Conservation (phyloP, 2,329 filamentous ascomycete genomes). For the Ceratocystis variospora region DNA sequence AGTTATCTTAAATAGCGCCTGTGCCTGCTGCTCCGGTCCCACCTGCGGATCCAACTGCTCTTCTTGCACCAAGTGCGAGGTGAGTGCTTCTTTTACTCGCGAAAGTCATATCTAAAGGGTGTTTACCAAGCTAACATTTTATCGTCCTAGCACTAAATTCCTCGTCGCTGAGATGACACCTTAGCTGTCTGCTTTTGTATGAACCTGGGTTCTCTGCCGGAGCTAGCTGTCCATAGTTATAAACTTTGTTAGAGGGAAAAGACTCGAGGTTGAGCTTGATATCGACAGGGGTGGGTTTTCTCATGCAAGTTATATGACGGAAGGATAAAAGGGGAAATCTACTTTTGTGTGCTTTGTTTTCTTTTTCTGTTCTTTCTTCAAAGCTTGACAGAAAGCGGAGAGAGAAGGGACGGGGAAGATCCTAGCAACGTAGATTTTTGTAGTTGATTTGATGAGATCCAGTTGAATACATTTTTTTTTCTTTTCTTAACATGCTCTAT, state of each 20-base stretch:
- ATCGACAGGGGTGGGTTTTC: background rate
- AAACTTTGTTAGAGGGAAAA: background rate
- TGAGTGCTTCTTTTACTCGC: background rate
- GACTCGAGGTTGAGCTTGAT: background rate
- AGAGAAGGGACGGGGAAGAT: background rate
- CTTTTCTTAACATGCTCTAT: background rate
- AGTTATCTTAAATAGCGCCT: slow-evolving; percentile 10
- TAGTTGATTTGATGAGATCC: slow-evolving; percentile 5
- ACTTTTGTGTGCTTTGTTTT: background rate
- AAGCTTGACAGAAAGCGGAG: background rate
- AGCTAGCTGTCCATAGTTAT: background rate
- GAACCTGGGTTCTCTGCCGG: background rate
- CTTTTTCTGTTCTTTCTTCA: background rate
- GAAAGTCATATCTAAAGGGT: no score
- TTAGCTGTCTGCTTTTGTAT: background rate
- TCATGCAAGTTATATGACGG: background rate
- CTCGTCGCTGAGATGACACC: background rate
- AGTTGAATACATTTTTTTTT: slow-evolving; percentile 9
- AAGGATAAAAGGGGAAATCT: background rate
- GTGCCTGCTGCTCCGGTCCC: slow-evolving; percentile 16
- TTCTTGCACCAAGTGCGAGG: slow-evolving; percentile 14
- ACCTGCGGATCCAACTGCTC: slow-evolving; percentile 8
- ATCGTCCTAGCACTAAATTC: slow-evolving; percentile 4
- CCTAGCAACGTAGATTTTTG: slow-evolving; percentile 1
- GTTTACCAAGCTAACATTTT: background rate